Conservation (phyloP, 2,329 filamentous ascomycete species). For the Diaporthe nobilis region DNA sequence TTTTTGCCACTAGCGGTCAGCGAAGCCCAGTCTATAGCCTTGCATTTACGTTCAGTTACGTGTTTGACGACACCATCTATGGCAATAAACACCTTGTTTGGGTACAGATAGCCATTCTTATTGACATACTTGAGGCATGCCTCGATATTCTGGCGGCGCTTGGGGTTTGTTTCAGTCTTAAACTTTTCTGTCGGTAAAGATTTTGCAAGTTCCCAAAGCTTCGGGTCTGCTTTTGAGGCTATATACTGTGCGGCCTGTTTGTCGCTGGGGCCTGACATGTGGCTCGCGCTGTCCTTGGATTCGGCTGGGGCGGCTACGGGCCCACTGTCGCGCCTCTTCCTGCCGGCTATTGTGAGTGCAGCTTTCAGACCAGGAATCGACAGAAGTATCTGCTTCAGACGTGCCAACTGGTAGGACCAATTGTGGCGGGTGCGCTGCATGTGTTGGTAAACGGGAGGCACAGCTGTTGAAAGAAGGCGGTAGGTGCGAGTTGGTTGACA, state of each 20-base stretch:
- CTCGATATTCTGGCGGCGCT: slow-evolving; percentile 7
- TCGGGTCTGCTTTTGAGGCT: neutral
- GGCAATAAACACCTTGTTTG: neutral
- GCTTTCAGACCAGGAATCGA: neutral
- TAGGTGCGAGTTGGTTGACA: neutral
- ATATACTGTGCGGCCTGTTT: neutral
- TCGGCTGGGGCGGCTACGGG: neutral
- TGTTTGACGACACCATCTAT: neutral
- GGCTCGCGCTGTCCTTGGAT: neutral
- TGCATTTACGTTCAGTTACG: neutral
- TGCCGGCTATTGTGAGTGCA: neutral
- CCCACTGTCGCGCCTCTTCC: neutral
- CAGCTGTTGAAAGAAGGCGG: neutral
- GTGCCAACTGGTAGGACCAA: neutral
- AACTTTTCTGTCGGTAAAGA: neutral
- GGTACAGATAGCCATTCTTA: neutral
- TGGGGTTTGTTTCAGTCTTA: neutral
- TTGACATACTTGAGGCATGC: neutral
- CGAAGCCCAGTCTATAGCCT: neutral
- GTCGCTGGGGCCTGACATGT: neutral
- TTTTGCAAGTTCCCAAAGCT: neutral
- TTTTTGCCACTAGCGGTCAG: neutral
- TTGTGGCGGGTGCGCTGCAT: neutral
- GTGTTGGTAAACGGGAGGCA: neutral
- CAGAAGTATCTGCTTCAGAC: neutral